Percentiles rank a stretch among this genome's conserved stretches.
These are phyloP conservation scores for Backusella australiensis DNA, from an alignment of 192 early-diverging fungal species.

Conservation along the genomic window DNA sequence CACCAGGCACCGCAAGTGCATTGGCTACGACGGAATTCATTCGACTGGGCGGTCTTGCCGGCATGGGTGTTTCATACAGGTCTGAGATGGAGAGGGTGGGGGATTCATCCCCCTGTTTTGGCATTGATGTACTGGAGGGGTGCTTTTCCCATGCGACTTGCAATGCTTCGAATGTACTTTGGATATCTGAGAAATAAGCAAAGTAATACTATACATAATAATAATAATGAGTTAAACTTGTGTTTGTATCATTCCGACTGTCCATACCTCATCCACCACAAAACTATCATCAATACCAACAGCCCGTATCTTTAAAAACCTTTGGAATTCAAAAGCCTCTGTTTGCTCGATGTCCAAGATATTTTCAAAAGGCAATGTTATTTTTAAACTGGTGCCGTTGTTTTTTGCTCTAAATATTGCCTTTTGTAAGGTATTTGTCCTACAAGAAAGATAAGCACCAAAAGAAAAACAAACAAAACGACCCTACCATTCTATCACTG, in stretches of 20 bases:
- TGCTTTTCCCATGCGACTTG: slow-evolving; percentile 22
- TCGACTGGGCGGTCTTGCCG: neutral
- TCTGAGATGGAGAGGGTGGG: slow-evolving; percentile 25
- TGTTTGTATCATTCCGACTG: no score
- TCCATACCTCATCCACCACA: slow-evolving; percentile 55
- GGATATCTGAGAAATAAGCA: slow-evolving; percentile 59
- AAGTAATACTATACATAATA: slow-evolving; percentile 51
- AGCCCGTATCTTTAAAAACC: slow-evolving; percentile 51
- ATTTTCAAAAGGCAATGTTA: slow-evolving; percentile 53
- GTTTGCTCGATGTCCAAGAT: slow-evolving; percentile 55
- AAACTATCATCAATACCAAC: slow-evolving; percentile 50
- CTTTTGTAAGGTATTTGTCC: slow-evolving; percentile 53
- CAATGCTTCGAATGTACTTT: slow-evolving; percentile 33
- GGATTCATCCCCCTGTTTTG: slow-evolving; percentile 8
- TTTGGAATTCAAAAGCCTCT: slow-evolving; percentile 46
- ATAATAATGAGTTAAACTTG: no score
- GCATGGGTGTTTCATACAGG: slow-evolving; percentile 4
- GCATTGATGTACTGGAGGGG: slow-evolving; percentile 5
- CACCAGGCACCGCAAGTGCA: slow-evolving; percentile 24
- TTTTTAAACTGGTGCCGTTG: slow-evolving; percentile 55
- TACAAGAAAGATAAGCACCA: slow-evolving; percentile 4
- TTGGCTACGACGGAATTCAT: slow-evolving; percentile 24
- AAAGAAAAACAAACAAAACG: neutral
- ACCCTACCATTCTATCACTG: slow-evolving; percentile 51
- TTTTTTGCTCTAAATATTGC: slow-evolving; percentile 59